phyloP scores from a whole-genome alignment of 805 yeast genomes.

The Spathaspora passalidarum region DNA sequence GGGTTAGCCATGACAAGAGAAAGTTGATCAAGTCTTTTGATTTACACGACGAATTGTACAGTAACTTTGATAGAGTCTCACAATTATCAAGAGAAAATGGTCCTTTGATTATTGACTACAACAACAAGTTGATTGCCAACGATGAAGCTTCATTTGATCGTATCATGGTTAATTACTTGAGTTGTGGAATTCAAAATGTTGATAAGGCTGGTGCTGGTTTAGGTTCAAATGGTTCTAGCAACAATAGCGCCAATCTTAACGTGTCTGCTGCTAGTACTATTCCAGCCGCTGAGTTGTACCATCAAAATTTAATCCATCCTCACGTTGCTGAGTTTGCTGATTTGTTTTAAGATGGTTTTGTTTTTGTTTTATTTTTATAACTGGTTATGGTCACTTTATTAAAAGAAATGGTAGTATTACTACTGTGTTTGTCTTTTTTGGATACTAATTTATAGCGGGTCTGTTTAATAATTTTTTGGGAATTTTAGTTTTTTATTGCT shows the following conservation, averaged over 20 bases:
- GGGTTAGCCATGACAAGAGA: slow-evolving; percentile 6
- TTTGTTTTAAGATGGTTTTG: slow-evolving; percentile 24
- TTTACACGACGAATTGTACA: slow-evolving; percentile 9
- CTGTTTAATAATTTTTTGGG: background rate
- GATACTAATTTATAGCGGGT: no score
- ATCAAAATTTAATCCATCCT: slow-evolving; percentile 31
- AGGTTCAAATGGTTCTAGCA: slow-evolving; percentile 1
- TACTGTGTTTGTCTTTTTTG: background rate
- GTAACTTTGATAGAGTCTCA: slow-evolving; percentile 6
- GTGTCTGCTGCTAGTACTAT: background rate
- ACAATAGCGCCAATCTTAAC: background rate
- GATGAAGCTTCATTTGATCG: slow-evolving; percentile 36
- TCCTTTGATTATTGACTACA: slow-evolving; percentile 34
- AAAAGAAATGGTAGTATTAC: background rate
- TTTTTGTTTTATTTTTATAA: background rate
- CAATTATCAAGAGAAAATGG: slow-evolving; percentile 8
- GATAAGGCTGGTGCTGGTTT: slow-evolving; percentile 1
- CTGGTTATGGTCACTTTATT: background rate
- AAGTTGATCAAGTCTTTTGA: slow-evolving; percentile 11
- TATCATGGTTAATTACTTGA: slow-evolving; percentile 36
- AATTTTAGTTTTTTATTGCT: background rate
- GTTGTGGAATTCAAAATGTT: slow-evolving; percentile 26
- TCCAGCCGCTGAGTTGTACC: slow-evolving; percentile 1
- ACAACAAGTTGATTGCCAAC: slow-evolving; percentile 37
- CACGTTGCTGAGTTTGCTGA: slow-evolving; percentile 45